Conservation (phyloP, 345 rosid genomes). For the Capsella bursapastoris region DNA sequence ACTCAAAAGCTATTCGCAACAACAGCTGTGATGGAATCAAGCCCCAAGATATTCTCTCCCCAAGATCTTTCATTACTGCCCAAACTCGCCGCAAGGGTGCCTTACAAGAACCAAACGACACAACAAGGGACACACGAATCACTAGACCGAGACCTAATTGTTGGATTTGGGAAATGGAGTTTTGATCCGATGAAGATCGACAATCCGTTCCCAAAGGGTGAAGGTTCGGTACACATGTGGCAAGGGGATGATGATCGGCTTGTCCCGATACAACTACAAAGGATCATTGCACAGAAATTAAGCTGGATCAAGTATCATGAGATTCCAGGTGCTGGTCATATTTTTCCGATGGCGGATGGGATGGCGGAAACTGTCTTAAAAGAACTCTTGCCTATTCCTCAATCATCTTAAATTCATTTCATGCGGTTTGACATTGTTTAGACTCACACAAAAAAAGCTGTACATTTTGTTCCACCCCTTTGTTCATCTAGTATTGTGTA, state of each 20-base stretch:
- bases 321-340: slow-evolving; percentile 61
- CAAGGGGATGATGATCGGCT: slow-evolving; percentile 67
- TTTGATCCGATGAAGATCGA: slow-evolving; percentile 59
- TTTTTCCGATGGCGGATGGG: slow-evolving; percentile 57
- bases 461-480: not conserved
- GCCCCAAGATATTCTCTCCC: slow-evolving; percentile 43
- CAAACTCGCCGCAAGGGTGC: slow-evolving; percentile 49
- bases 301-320: slow-evolving; percentile 68
- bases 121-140: slow-evolving; percentile 69
- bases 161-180: slow-evolving; percentile 62
- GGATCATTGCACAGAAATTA: slow-evolving; percentile 56
- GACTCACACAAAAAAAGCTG: not conserved
- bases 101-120: slow-evolving; percentile 40
- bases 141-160: slow-evolving; percentile 52
- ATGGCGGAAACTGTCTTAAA: slow-evolving; percentile 47
- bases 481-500: not conserved
- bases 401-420: slow-evolving; percentile 32
- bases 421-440: slow-evolving; percentile 31
- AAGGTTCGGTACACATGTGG: slow-evolving; percentile 63
- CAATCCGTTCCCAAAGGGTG: slow-evolving; percentile 57
- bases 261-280: slow-evolving; percentile 56
- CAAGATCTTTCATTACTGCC: slow-evolving; percentile 48
- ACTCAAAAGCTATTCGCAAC: slow-evolving; percentile 54
- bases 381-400: slow-evolving; percentile 54
- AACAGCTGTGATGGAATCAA: slow-evolving; percentile 42